A percentile compares a stretch with the other conserved stretches of the same genome.
Conservation (phyloP, 768 basidiomycete species). For the Tubosaeta sp. region DNA sequence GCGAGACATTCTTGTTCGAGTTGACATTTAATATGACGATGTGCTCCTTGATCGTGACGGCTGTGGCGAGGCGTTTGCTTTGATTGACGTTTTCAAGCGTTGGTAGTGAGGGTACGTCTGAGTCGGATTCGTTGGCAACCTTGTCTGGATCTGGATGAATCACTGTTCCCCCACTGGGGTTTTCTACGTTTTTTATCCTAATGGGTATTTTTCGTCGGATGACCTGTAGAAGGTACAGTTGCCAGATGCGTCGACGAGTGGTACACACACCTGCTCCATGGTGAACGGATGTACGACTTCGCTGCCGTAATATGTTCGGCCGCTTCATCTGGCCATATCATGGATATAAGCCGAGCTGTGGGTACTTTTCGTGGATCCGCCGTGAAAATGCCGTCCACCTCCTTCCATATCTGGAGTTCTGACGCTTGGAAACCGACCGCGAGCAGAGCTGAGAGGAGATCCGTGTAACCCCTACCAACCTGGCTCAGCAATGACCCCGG, state of each 20-base stretch:
- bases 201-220: conserved; percentile 91
- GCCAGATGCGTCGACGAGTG: background rate
- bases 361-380: conserved; percentile 97
- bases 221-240: conserved; percentile 42
- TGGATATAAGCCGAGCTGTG: conserved; percentile 85
- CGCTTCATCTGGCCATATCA: conserved; percentile 96
- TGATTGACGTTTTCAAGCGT: conserved; percentile 29
- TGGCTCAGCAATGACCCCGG: conserved; percentile 91
- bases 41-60: conserved; percentile 95
- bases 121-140: conserved; percentile 35
- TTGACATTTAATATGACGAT: conserved; percentile 92
- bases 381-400: conserved; percentile 98
- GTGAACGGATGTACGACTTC: conserved; percentile 99
- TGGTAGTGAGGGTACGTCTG: conserved; percentile 28
- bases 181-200: conserved; percentile 97
- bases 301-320: conserved; percentile 99
- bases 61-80: conserved; percentile 70
- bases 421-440: conserved; percentile 85
- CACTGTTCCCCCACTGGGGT: conserved; percentile 86
- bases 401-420: conserved; percentile 99
- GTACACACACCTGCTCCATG: conserved; percentile 75
- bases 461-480: conserved; percentile 95
- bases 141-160: conserved; percentile 70
- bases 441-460: conserved; percentile 90
- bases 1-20: conserved; percentile 90